Evolutionary conservation across 1,139 yeast species (phyloP).

Genomic region (Suhomyces ambrosiae): DNA sequence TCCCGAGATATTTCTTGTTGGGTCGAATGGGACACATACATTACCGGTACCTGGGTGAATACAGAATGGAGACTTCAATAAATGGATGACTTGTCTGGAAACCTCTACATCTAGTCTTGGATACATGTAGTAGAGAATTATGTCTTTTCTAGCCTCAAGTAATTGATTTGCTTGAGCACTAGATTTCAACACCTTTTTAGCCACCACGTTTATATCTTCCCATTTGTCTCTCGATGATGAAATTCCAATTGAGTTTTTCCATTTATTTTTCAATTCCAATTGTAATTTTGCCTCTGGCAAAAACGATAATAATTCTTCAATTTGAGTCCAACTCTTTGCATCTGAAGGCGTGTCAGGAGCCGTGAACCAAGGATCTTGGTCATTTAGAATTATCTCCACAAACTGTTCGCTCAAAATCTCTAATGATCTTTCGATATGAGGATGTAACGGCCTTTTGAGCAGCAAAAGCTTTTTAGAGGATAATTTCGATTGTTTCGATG

Average conservation of each 20-base stretch:
- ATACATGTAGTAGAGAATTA: constrained; percentile 77
- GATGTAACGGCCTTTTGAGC: constrained; percentile 83
- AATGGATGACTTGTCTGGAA: constrained; percentile 84
- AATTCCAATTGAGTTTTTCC: constrained; percentile 35
- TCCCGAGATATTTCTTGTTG: constrained; percentile 40
- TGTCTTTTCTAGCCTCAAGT: constrained; percentile 80
- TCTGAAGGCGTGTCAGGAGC: constrained; percentile 30
- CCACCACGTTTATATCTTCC: constrained; percentile 74
- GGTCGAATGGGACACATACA: constrained; percentile 92
- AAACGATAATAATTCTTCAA: constrained; percentile 59
- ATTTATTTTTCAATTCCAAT: constrained; percentile 50
- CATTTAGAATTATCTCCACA: constrained; percentile 64
- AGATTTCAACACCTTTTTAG: constrained; percentile 48
- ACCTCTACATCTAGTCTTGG: constrained; percentile 95
- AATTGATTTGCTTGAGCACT: constrained; percentile 45
- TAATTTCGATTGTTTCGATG: constrained; percentile 45
- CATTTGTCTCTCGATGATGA: constrained; percentile 60
- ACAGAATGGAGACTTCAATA: constrained; percentile 96
- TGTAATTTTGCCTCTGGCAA: constrained; percentile 63
- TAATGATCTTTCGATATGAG: constrained; percentile 77
- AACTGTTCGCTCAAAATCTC: constrained; percentile 67
- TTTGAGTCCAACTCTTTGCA: constrained; percentile 46
- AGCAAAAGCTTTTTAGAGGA: constrained; percentile 48
- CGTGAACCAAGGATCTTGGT: constrained; percentile 79
- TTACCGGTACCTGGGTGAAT: constrained; percentile 98